Evolutionary conservation across 805 yeast genomes (phyloP), one percentile per base, ranked within the genome.

Genomic region (Candida broadrunensis): DNA sequence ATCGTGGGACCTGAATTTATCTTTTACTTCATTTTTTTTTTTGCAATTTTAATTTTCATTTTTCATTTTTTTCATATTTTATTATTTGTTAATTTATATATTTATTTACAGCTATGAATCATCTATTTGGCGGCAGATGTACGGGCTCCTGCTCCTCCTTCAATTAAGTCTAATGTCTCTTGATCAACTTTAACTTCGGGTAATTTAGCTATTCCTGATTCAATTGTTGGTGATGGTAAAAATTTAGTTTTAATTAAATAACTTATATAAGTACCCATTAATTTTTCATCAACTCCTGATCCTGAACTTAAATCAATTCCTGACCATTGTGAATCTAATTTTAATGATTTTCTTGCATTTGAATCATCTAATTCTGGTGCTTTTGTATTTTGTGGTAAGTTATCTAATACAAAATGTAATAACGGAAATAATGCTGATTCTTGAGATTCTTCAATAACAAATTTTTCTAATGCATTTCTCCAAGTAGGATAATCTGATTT

Each of bases 331-430:
- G 70, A 63, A 58, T 88, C 97, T 19, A 62, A 70, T 43, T 65
- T 67, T 58, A 93, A 77, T 0, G 90, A 75, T n/a, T 60, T 59
- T n/a, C 72, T 77, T 1, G 98, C 87, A 60, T 93, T 90, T 4
- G 73, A 39, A 52, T 95, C 99, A 56, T 90, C 96, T 48, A 93
- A 74, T 63, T 91, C 97, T 2, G 99, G 98, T 9, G 99, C 98
- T 63, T 82, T 86, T 24, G 98, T 86, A 60, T 82, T 83, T 46
- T 83, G 84, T 5, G 97, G 97, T 55, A 93, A 76, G 58, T 90
- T 83, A 56, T 89, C 99, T 50, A 95, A 73, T 12, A 90, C 98
- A 70, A 93, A 88, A 67, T 93, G 98, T 51, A 93, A 72, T 53
- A 93, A 73, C 43, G 99, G 99, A 70, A 81, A 93, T 47, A 93